These are phyloP conservation scores for Pyrenula aspistea DNA, from an alignment of 495 filamentous ascomycete species.

Conservation along the genomic window DNA sequence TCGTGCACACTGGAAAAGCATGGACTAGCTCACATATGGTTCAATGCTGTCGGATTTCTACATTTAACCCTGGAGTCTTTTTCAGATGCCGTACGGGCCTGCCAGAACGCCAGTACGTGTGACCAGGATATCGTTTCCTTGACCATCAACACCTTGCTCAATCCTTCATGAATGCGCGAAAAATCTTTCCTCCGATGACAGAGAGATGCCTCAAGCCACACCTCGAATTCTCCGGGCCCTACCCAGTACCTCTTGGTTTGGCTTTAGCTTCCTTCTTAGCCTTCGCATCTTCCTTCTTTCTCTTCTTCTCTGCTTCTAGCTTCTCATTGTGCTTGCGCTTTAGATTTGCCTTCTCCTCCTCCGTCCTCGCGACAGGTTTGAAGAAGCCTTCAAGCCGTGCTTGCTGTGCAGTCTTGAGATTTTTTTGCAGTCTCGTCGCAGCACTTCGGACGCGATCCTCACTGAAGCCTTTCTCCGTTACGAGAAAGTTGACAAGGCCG, in stretches of 20 bases:
- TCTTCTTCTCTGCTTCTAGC: conserved; percentile 81
- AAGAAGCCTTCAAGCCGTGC: conserved; percentile 94
- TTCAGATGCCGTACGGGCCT: too few relatives aligned
- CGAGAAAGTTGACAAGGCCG: conserved; percentile 76
- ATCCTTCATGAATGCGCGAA: too few relatives aligned
- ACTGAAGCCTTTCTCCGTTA: conserved; percentile 88
- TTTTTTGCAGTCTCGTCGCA: conserved; percentile 69
- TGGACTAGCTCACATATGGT: too few relatives aligned
- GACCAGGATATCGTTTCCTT: too few relatives aligned
- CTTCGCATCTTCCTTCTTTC: conserved; percentile 76
- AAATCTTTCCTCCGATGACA: too few relatives aligned
- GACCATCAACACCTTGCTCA: too few relatives aligned
- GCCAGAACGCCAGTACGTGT: too few relatives aligned
- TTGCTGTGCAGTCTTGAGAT: conserved; percentile 79
- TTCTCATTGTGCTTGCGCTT: conserved; percentile 94
- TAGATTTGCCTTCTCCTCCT: conserved; percentile 64
- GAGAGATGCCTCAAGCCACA: too few relatives aligned
- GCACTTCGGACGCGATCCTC: conserved; percentile 80
- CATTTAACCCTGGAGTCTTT: too few relatives aligned
- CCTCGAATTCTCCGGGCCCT: too few relatives aligned
- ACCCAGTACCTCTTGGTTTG: conserved; percentile 76
- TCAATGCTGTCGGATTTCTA: too few relatives aligned
- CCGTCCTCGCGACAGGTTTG: conserved; percentile 81
- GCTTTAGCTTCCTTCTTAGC: conserved; percentile 80
- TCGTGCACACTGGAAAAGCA: too few relatives aligned